These are phyloP conservation scores for Geotrichum aggregatum DNA, from an alignment of 1,139 yeast species.

Conservation along the genomic window DNA sequence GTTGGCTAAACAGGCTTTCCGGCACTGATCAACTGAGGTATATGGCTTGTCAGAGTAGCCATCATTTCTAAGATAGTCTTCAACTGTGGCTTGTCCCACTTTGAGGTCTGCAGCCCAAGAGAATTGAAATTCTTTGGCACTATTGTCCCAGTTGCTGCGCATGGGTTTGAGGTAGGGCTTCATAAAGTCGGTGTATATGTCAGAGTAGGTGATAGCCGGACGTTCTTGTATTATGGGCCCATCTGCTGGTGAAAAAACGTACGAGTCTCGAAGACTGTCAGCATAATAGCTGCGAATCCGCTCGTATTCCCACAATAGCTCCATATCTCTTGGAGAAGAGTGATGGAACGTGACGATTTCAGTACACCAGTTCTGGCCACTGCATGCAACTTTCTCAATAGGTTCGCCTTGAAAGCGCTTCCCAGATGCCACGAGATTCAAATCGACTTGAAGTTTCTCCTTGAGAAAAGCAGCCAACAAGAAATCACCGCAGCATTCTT, in stretches of 20 bases:
- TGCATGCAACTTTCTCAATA: slow-evolving; percentile 26
- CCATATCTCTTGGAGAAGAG: slow-evolving; percentile 34
- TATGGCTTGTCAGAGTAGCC: slow-evolving; percentile 24
- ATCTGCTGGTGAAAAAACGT: slow-evolving; percentile 18
- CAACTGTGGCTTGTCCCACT: slow-evolving; percentile 15
- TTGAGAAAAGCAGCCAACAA: slow-evolving; percentile 34
- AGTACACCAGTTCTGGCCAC: slow-evolving; percentile 34
- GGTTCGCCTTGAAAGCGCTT: slow-evolving; percentile 38
- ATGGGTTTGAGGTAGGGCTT: slow-evolving; percentile 29
- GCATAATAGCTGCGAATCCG: slow-evolving; percentile 26
- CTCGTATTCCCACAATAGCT: slow-evolving; percentile 39
- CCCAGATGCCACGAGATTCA: slow-evolving; percentile 26
- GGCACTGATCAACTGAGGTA: slow-evolving; percentile 28
- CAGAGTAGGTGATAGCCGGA: slow-evolving; percentile 25
- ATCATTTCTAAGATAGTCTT: slow-evolving; percentile 18
- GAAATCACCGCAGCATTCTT: slow-evolving; percentile 39
- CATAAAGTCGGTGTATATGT: slow-evolving; percentile 30
- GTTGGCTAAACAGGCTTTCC: slow-evolving; percentile 28
- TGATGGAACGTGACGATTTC: slow-evolving; percentile 39
- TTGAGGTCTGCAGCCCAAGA: slow-evolving; percentile 24
- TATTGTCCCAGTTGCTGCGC: slow-evolving; percentile 34
- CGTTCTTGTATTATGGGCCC: slow-evolving; percentile 18
- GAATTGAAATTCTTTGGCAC: slow-evolving; percentile 32
- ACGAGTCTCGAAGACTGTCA: slow-evolving; percentile 1
- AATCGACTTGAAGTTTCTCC: slow-evolving; percentile 26